Evolutionary conservation across 495 filamentous ascomycete species (phyloP), one percentile per base, ranked within the genome.

Genomic region (Aspergillus baeticus): DNA sequence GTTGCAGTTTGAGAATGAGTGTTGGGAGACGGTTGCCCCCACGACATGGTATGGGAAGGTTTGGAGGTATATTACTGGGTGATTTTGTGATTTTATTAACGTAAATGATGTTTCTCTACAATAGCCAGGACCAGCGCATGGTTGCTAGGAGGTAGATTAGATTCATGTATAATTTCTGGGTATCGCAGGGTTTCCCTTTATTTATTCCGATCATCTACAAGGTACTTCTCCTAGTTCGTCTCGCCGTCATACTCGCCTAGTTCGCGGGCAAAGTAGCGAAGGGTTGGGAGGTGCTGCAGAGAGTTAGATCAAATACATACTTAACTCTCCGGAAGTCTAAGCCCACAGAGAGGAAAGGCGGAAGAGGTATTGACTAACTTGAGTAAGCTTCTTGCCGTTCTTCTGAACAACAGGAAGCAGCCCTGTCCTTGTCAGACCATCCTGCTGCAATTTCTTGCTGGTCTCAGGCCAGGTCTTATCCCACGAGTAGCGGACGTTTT

Each of bases 321-420:
- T 20, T 26, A 14, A n/a, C 14, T 20, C n/a, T 15, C 7, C 0
- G 14, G 0, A 31, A 5, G 18, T n/a, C n/a, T n/a, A n/a, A n/a
- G n/a, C n/a, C n/a, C n/a, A 33, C 34, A 17, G 18, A 14, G n/a
- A n/a, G 1, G 22, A 2, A 10, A 4, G 22, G 36, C 0, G 23
- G n/a, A n/a, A n/a, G n/a, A n/a, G n/a, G n/a, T n/a, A n/a, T n/a
- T n/a, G 48, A 57, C 59, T 62, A 15, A 70, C 74, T 63, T 78
- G 73, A 4, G 65, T 74, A 20, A 78, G 44, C 15, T 72, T 70
- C 26, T 56, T 54, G 5, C 75, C 73, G 34, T 72, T 60, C 38
- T 77, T 63, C 57, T 79, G 71, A 11, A 79, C 57, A 5, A 71
- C 66, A 1, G 75, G 76, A 4, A 80, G 51, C 7, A 61, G 64